A percentile compares a stretch with the other conserved stretches of the same genome.
Conservation (phyloP, 2,329 filamentous ascomycete genomes). For the Pseudocercospora pini-densiflorae region DNA sequence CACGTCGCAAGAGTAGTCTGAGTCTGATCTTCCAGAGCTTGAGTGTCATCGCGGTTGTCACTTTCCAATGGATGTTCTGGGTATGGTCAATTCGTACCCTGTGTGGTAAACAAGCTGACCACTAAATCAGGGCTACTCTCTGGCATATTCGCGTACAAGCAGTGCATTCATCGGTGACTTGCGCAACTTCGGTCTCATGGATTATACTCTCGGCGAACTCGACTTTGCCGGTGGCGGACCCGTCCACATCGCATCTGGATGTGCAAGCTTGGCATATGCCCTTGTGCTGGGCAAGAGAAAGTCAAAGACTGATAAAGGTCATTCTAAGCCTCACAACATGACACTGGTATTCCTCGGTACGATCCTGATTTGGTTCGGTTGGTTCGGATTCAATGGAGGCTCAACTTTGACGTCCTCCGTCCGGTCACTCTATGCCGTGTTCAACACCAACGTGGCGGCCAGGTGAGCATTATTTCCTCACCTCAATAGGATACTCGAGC, state of each 20-base stretch:
- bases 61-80: constrained; percentile 66
- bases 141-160: constrained; percentile 57
- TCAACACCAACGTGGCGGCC: constrained; percentile 52
- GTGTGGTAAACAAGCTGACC: too few species aligned
- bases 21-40: constrained; percentile 66
- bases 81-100: too few species aligned
- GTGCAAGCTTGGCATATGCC: constrained; percentile 65
- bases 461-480: background rate
- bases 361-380: constrained; percentile 68
- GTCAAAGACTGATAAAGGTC: constrained; percentile 51
- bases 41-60: constrained; percentile 60
- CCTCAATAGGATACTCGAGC: background rate
- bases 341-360: constrained; percentile 67
- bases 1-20: constrained; percentile 65
- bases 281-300: constrained; percentile 66
- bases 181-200: constrained; percentile 64
- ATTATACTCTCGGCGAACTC: constrained; percentile 62
- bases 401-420: constrained; percentile 58
- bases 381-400: constrained; percentile 64
- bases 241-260: constrained; percentile 67
- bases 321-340: constrained; percentile 65
- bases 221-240: constrained; percentile 68
- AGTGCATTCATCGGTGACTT: constrained; percentile 67
- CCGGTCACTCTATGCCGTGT: constrained; percentile 59
- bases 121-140: constrained; percentile 3